Conservation (phyloP, 2,329 filamentous ascomycete genomes). For the Fusarium sp. region DNA sequence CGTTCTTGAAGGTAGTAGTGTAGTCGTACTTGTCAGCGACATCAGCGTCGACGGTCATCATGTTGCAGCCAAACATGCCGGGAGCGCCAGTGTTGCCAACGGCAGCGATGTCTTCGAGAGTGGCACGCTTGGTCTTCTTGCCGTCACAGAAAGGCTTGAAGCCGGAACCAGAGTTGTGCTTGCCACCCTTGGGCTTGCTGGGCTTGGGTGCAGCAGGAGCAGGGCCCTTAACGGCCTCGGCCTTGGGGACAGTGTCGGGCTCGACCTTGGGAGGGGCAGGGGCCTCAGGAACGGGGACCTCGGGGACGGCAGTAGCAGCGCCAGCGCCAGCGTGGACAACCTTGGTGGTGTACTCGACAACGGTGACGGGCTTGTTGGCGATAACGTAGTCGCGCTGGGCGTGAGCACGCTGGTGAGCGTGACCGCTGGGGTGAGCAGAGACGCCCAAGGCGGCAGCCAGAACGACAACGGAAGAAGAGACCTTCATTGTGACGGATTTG, state of each 20-base stretch:
- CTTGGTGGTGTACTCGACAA: constrained; percentile 42
- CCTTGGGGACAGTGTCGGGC: background rate
- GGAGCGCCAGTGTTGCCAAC: constrained; percentile 61
- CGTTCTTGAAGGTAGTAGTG: constrained; percentile 58
- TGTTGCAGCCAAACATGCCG: constrained; percentile 65
- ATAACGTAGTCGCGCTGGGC: constrained; percentile 54
- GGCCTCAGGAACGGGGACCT: constrained; percentile 3
- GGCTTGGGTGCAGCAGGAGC: background rate
- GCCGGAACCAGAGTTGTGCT: constrained; percentile 35
- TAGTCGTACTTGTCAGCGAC: constrained; percentile 60
- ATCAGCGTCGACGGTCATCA: constrained; percentile 58
- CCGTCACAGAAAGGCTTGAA: constrained; percentile 55
- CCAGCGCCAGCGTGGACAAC: constrained; percentile 19
- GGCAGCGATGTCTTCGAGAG: constrained; percentile 61
- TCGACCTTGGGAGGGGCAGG: constrained; percentile 13
- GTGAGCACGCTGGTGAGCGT: constrained; percentile 55
- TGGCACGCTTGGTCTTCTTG: constrained; percentile 61
- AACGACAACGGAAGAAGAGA: constrained; percentile 55
- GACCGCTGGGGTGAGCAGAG: constrained; percentile 58
- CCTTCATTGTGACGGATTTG: constrained; percentile 56
- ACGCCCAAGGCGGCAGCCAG: constrained; percentile 59
- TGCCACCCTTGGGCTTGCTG: constrained; percentile 19
- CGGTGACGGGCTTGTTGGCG: constrained; percentile 52
- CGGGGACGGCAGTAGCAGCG: constrained; percentile 9
- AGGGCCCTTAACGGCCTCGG: background rate